phyloP scores from a whole-genome alignment of 768 basidiomycete genomes.

The Suillus variegatus region DNA sequence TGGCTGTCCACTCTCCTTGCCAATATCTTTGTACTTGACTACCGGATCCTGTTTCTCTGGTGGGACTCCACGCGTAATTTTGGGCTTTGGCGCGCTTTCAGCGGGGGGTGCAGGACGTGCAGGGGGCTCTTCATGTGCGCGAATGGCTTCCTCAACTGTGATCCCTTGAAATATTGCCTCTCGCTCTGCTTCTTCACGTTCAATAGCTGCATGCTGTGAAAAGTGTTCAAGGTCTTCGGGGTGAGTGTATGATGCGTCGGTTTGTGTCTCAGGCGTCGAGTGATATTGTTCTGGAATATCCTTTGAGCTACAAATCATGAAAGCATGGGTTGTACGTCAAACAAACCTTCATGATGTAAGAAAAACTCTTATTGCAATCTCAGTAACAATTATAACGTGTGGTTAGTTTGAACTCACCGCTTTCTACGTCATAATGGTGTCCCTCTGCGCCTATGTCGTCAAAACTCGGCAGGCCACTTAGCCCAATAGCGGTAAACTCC shows the following conservation, averaged over 20 bases:
- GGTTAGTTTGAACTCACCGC: constrained; percentile 54
- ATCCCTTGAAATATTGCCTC: constrained; percentile 88
- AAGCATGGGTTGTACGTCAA: not conserved
- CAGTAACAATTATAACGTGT: not conserved
- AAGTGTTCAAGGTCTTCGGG: constrained; percentile 95
- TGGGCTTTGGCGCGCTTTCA: constrained; percentile 40
- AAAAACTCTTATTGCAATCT: constrained; percentile 70
- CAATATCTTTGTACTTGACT: constrained; percentile 58
- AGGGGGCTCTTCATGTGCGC: constrained; percentile 47
- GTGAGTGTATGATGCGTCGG: constrained; percentile 91
- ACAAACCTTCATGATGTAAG: constrained; percentile 92
- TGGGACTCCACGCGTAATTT: constrained; percentile 57
- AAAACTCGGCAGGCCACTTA: constrained; percentile 81
- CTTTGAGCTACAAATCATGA: not conserved
- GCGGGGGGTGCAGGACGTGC: constrained; percentile 17
- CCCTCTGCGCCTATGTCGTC: constrained; percentile 85
- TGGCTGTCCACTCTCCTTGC: constrained; percentile 51
- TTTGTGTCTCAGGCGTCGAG: constrained; percentile 95
- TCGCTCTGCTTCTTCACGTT: constrained; percentile 77
- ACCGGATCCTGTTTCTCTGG: constrained; percentile 72
- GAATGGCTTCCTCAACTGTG: constrained; percentile 67
- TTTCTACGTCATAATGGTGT: constrained; percentile 91
- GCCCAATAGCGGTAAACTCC: constrained; percentile 73
- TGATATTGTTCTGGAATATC: constrained; percentile 75
- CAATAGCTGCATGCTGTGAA: constrained; percentile 83